Conservation (phyloP, 257 asterid genomes). For the Primulina eburnea region DNA sequence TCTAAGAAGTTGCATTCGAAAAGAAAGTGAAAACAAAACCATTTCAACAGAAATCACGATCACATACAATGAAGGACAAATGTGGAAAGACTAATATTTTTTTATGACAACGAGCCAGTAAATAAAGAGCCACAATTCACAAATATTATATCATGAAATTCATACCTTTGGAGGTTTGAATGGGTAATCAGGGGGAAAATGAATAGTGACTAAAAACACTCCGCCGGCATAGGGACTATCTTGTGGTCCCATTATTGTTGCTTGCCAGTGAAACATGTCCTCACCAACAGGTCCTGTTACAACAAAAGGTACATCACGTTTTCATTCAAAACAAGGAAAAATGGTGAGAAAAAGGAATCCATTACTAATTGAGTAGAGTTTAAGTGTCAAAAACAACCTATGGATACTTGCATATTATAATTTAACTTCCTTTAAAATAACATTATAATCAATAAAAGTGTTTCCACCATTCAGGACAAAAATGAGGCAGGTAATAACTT, state of each 20-base stretch:
- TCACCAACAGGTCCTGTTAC: slow-evolving; percentile 41
- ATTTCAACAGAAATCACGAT: neutral
- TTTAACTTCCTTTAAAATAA: neutral
- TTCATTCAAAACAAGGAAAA: neutral
- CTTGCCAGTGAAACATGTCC: slow-evolving; percentile 48
- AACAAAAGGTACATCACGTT: neutral
- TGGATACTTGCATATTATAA: neutral
- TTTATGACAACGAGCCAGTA: neutral
- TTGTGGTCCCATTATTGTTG: slow-evolving; percentile 44
- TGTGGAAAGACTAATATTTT: neutral
- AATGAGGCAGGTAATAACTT: neutral
- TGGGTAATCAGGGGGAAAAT: slow-evolving; percentile 43
- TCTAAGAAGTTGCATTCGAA: neutral
- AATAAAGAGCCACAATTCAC: neutral
- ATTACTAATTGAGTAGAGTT: no score
- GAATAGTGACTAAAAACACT: slow-evolving; percentile 37
- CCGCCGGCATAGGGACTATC: slow-evolving; percentile 44
- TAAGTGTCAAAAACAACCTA: neutral
- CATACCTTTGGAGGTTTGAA: slow-evolving; percentile 42
- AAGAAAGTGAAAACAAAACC: neutral
- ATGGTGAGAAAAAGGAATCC: neutral
- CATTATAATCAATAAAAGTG: neutral
- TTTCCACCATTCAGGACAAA: neutral
- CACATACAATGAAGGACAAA: neutral
- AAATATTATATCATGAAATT: neutral